Evolutionary conservation across 257 asterid genomes (phyloP).

Genomic region (Solanum sejunctum): DNA sequence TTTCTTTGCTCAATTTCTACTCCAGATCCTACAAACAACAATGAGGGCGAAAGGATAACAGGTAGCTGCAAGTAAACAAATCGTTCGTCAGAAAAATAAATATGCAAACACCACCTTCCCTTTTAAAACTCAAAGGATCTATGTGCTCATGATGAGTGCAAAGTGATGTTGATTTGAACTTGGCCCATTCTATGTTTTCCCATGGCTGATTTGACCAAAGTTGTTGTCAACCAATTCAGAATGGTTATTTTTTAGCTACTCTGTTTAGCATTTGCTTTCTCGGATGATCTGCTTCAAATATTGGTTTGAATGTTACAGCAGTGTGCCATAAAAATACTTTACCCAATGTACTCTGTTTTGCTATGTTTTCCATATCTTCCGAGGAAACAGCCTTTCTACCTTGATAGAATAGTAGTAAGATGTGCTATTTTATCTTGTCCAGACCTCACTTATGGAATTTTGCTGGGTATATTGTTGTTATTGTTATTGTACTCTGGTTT

Average conservation of each 20-base stretch:
- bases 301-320: not conserved
- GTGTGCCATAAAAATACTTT: not conserved
- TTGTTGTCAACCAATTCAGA: not conserved
- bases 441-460: too few species aligned
- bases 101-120: not conserved
- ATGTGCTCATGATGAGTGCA: not conserved
- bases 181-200: not conserved
- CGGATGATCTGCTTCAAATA: not conserved
- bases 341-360: not conserved
- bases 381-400: too few species aligned
- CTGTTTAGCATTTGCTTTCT: not conserved
- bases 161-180: not conserved
- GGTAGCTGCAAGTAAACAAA: not conserved
- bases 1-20: conserved; percentile 47
- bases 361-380: not conserved
- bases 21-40: conserved; percentile 29
- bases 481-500: too few species aligned
- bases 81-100: not conserved
- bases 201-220: not conserved
- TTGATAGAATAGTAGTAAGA: too few species aligned
- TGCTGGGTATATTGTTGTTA: too few species aligned
- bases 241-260: not conserved
- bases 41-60: not conserved
- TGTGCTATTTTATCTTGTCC: too few species aligned
- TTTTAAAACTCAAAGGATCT: not conserved